Base-by-base conservation (phyloP, 2,329 filamentous ascomycete species). In the Aspergillus pseudoterreus region DNA sequence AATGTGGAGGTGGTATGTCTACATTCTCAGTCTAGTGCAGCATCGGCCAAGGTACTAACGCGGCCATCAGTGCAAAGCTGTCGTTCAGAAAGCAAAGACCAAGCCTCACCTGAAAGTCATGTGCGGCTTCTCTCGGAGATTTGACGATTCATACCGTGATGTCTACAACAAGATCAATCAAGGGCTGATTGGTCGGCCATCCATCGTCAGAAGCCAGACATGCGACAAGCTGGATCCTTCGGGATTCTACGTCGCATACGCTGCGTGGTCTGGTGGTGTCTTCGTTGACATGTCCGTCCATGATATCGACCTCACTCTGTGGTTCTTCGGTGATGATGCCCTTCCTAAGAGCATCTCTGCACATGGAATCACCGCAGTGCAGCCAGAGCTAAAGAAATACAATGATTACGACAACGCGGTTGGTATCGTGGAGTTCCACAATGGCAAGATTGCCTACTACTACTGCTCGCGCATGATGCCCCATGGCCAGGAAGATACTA, bases 231-330 rank as follows among this genome's bases (percentile, higher is more conserved):
- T 81, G 47, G 82, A 86, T 52, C 80, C 82, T 0, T 77, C 77
- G 0, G 83, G 83, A 41, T 87, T 85, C 73, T 87, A 85, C 62
- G 82, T 87, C 44, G 73, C 77, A 19, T 87, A 87, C 66, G 82
- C 84, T 5, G 75, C 82, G 57, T 83, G 80, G 68, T 80, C 75
- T 2, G 84, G 84, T 22, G 84, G 84, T 46, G 84, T 87, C 60
- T 87, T 87, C 59, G 84, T 87, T 47, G 85, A 87, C 69, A 85
- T 82, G 71, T 81, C 80, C 47, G 81, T 87, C 59, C 85, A 87
- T 70, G 85, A 87, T 59, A 87, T 87, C 55, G 82, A 85, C 56
- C 75, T 85, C 3, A 77, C 81, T 0, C 69, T 85, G 4, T 85
- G 82, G 82, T 85, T 80, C 71, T 82, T 84, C 59, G 80, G 80